A percentile compares a stretch with the other conserved stretches of the same genome.
Evolutionary conservation across 2,329 filamentous ascomycete genomes (phyloP).

Genomic region (Fusarium torreyae): DNA sequence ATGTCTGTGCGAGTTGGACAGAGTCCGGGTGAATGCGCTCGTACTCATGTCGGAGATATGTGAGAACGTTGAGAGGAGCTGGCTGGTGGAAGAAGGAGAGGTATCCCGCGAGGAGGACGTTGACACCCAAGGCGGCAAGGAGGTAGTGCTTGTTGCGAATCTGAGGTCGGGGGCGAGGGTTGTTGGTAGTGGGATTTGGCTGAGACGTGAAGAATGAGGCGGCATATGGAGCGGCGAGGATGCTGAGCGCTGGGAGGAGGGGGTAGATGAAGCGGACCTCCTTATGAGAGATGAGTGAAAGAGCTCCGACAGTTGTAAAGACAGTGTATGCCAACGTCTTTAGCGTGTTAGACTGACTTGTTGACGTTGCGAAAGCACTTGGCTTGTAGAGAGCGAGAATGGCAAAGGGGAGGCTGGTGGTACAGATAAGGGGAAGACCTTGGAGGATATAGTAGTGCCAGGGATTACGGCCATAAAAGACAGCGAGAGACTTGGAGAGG

Average conservation of each 20-base stretch:
- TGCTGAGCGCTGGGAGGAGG: conserved; percentile 86
- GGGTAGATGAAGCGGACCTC: conserved; percentile 98
- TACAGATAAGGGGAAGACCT: conserved; percentile 88
- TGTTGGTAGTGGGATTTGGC: conserved; percentile 45
- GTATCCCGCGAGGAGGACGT: conserved; percentile 81
- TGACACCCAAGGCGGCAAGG: conserved; percentile 72
- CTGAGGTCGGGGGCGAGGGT: conserved; percentile 50
- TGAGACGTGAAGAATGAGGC: conserved; percentile 73
- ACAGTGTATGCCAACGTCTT: conserved; percentile 69
- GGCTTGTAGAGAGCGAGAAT: conserved; percentile 73
- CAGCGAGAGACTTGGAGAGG: conserved; percentile 85
- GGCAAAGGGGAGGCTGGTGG: conserved; percentile 84
- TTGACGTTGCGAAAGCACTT: conserved; percentile 50
- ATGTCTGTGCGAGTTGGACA: conserved; percentile 40
- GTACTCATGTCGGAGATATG: conserved; percentile 82
- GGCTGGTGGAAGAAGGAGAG: conserved; percentile 83
- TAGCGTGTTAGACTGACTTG: conserved; percentile 54
- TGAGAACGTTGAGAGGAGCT: conserved; percentile 81
- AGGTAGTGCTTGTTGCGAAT: conserved; percentile 71
- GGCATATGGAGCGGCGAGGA: conserved; percentile 80
- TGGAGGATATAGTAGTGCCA: conserved; percentile 96
- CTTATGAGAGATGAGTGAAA: conserved; percentile 92
- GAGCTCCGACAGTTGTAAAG: conserved; percentile 69
- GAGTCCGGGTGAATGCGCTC: conserved; percentile 66
- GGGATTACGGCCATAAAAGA: conserved; percentile 93